Evolutionary conservation across 495 filamentous ascomycete species (phyloP).

Genomic region (Amphirosellinia nigrospora): DNA sequence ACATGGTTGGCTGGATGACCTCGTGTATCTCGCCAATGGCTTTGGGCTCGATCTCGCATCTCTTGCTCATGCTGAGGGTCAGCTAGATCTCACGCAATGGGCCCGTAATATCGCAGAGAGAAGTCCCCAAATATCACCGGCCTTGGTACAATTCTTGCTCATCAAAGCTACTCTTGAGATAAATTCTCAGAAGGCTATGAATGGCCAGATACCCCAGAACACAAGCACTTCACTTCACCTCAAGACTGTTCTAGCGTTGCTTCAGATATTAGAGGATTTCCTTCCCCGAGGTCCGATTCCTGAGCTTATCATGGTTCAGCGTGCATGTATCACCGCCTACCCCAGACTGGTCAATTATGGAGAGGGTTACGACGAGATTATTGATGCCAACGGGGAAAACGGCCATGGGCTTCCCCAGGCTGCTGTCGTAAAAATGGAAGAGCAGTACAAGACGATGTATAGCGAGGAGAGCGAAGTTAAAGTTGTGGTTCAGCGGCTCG

Average conservation of each 20-base stretch:
- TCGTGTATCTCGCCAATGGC: slow-evolving; percentile 74
- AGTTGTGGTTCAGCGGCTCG: slow-evolving; percentile 79
- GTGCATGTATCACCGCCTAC: slow-evolving; percentile 88
- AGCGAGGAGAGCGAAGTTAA: slow-evolving; percentile 81
- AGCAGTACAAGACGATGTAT: slow-evolving; percentile 96
- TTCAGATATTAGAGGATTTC: slow-evolving; percentile 76
- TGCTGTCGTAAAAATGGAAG: slow-evolving; percentile 90
- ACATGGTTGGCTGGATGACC: slow-evolving; percentile 81
- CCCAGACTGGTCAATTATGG: slow-evolving; percentile 97
- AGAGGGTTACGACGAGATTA: slow-evolving; percentile 86
- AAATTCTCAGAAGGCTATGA: slow-evolving; percentile 63
- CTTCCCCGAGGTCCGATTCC: slow-evolving; percentile 53
- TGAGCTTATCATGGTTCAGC: slow-evolving; percentile 68
- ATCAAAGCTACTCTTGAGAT: slow-evolving; percentile 86
- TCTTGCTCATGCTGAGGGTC: slow-evolving; percentile 80
- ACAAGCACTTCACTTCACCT: slow-evolving; percentile 68
- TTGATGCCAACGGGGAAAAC: slow-evolving; percentile 80
- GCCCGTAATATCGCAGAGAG: slow-evolving; percentile 67
- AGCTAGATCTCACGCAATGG: slow-evolving; percentile 85
- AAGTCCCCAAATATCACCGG: slow-evolving; percentile 63
- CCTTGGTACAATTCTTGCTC: slow-evolving; percentile 74
- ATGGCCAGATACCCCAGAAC: slow-evolving; percentile 58
- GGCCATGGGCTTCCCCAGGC: slow-evolving; percentile 78
- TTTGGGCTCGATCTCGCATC: slow-evolving; percentile 90
- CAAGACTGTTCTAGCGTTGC: slow-evolving; percentile 81